phyloP scores from a whole-genome alignment of 129 eudicot genomes.

The Flaveria linearis region DNA sequence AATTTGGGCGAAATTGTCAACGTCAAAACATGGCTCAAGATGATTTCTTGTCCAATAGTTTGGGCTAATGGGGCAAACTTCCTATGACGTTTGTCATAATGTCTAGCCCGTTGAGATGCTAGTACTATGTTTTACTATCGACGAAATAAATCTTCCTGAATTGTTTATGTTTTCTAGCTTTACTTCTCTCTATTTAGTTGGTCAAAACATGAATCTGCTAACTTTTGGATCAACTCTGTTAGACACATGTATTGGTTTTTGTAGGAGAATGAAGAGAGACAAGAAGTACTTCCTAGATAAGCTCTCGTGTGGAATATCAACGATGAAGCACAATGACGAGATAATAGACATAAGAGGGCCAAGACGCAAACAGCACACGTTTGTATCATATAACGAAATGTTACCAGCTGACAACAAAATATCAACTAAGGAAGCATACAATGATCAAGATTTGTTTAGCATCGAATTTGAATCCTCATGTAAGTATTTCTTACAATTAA shows the following conservation, averaged over 20 bases:
- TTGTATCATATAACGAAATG: slow-evolving; percentile 32
- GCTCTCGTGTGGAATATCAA: slow-evolving; percentile 61
- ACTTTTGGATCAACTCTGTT: too few relatives aligned
- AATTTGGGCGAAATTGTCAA: too few relatives aligned
- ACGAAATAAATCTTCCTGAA: too few relatives aligned
- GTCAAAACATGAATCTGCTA: too few relatives aligned
- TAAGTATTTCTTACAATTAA: slow-evolving; percentile 20
- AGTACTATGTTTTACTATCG: too few relatives aligned
- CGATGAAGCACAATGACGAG: slow-evolving; percentile 42
- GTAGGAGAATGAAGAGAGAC: slow-evolving; percentile 50
- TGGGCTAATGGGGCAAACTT: too few relatives aligned
- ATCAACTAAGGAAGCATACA: slow-evolving; percentile 14
- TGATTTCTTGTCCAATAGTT: too few relatives aligned
- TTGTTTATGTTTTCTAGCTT: too few relatives aligned
- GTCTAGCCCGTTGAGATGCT: too few relatives aligned
- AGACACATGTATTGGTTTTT: background rate
- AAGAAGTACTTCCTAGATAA: slow-evolving; percentile 32
- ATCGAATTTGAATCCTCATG: slow-evolving; percentile 45
- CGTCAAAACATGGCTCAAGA: too few relatives aligned
- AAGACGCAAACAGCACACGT: slow-evolving; percentile 9
- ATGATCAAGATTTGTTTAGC: slow-evolving; percentile 47
- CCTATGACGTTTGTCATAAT: too few relatives aligned
- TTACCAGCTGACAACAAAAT: slow-evolving; percentile 31
- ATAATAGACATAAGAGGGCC: slow-evolving; percentile 45
- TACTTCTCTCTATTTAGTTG: too few relatives aligned